phyloP scores from a whole-genome alignment of 345 rosid species.

The Eucalyptus pumila region DNA sequence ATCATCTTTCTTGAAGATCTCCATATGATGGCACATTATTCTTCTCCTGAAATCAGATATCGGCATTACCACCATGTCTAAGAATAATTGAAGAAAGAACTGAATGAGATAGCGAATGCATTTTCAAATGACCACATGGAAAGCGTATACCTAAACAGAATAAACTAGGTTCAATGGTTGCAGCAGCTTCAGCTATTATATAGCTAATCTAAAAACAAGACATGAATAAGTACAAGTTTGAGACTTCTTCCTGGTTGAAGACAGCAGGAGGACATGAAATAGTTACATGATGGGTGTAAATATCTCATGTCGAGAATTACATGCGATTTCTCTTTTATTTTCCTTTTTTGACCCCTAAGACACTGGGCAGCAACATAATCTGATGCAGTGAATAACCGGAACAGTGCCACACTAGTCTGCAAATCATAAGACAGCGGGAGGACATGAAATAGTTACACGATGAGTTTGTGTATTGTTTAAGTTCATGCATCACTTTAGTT shows the following conservation, averaged over 20 bases:
- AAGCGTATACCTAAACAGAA: not conserved
- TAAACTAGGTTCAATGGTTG: not conserved
- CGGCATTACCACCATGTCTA: not conserved
- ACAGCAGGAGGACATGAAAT: not conserved
- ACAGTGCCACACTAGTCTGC: conserved; percentile 50
- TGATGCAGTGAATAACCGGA: conserved; percentile 63
- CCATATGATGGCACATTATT: conserved; percentile 64
- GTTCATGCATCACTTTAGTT: no score
- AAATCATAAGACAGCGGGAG: conserved; percentile 19
- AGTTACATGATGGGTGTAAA: not conserved
- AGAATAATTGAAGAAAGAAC: not conserved
- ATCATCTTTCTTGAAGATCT: conserved; percentile 75
- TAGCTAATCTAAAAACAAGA: not conserved
- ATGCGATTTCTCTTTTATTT: not conserved
- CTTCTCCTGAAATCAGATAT: conserved; percentile 43
- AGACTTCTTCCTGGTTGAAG: not conserved
- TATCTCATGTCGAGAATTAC: not conserved
- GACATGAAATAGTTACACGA: no score
- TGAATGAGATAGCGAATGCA: not conserved
- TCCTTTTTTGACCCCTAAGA: conserved; percentile 21
- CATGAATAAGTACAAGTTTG: not conserved
- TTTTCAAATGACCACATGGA: not conserved
- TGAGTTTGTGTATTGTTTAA: no score
- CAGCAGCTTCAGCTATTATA: not conserved
- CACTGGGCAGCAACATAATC: conserved; percentile 72